These are phyloP conservation scores for Sparassis latifolia DNA, from an alignment of 1,284 basidiomycete species.

Conservation along the genomic window DNA sequence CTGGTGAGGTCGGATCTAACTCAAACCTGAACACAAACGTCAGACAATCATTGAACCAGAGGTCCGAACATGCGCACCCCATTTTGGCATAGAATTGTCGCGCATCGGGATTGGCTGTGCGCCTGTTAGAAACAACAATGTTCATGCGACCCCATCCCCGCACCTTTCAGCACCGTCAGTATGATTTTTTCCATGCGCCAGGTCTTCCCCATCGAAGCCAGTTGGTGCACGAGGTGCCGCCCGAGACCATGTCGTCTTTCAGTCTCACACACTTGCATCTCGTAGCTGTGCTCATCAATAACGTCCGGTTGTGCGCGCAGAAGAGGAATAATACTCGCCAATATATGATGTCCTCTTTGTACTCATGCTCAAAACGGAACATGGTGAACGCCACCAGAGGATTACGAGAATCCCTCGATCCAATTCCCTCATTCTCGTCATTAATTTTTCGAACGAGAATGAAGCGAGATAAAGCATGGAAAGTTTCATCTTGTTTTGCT, in stretches of 20 bases:
- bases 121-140: background rate
- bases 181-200: constrained; percentile 61
- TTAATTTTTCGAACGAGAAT: constrained; percentile 33
- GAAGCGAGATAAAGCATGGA: constrained; percentile 52
- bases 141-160: background rate
- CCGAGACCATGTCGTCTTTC: constrained; percentile 52
- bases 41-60: background rate
- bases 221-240: constrained; percentile 38
- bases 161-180: constrained; percentile 70
- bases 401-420: constrained; percentile 8
- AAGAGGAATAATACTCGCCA: constrained; percentile 40
- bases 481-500: constrained; percentile 53
- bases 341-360: constrained; percentile 52
- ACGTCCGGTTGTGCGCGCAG: background rate
- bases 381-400: constrained; percentile 46
- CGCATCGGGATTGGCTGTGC: too few species aligned
- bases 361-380: constrained; percentile 70
- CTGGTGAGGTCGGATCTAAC: constrained; percentile 48
- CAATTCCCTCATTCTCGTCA: constrained; percentile 5
- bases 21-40: constrained; percentile 38
- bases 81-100: too few species aligned
- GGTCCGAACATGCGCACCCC: too few species aligned
- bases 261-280: constrained; percentile 50
- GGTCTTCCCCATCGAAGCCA: constrained; percentile 43
- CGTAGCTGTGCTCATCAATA: constrained; percentile 46